A percentile compares a stretch with the other conserved stretches of the same genome.
Conservation (phyloP, 169 alveolate species). For the Plasmodium knowlesi region DNA sequence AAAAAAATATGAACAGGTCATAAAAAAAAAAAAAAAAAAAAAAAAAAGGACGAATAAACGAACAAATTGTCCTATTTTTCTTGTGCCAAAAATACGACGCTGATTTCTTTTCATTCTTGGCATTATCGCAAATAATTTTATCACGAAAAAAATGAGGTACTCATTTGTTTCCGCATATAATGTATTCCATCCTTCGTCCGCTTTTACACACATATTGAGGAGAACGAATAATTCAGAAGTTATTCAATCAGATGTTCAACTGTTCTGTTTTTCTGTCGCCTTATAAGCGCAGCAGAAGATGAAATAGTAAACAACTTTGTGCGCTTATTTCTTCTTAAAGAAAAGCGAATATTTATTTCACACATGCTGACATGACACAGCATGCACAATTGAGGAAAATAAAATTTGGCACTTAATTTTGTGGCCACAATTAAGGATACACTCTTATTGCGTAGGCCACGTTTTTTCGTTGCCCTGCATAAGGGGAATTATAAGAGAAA, state of each 20-base stretch:
- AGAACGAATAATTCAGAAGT: not conserved
- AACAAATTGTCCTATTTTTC: not conserved
- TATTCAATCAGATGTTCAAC: not conserved
- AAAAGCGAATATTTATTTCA: not conserved
- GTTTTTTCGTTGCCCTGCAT: not conserved
- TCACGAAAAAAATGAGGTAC: not conserved
- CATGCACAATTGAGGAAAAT: not conserved
- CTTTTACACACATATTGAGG: not conserved
- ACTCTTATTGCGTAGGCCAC: not conserved
- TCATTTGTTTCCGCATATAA: not conserved
- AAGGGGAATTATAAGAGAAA: not conserved
- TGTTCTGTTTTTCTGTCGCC: not conserved
- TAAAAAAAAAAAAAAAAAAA: not conserved
- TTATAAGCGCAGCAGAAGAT: not conserved
- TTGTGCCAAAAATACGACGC: not conserved
- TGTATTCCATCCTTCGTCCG: not conserved
- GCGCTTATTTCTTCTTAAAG: not conserved
- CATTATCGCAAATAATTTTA: not conserved
- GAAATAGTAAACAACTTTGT: not conserved
- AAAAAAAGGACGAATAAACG: not conserved
- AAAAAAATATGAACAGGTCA: not conserved
- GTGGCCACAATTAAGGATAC: not conserved
- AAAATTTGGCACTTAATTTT: not conserved
- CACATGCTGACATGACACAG: not conserved
- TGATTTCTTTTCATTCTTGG: not conserved